Evolutionary conservation across 2,329 filamentous ascomycete species (phyloP).

Genomic region (Paradendryphiella salina): DNA sequence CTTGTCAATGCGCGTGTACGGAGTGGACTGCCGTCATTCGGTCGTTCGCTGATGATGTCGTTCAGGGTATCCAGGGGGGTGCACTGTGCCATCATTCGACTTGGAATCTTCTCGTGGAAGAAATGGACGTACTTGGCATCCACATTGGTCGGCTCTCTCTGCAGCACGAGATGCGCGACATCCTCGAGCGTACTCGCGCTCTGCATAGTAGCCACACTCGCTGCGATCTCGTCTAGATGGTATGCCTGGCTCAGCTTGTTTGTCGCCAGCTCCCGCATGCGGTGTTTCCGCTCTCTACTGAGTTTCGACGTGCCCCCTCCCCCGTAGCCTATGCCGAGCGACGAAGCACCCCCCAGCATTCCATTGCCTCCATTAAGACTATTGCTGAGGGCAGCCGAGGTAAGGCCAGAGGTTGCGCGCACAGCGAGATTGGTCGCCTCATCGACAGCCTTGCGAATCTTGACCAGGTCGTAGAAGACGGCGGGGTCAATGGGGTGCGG

Average conservation of each 20-base stretch:
- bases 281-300: slow-evolving; percentile 74
- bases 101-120: slow-evolving; percentile 88
- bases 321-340: slow-evolving; percentile 61
- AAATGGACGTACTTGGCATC: slow-evolving; percentile 90
- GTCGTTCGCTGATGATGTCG: slow-evolving; percentile 67
- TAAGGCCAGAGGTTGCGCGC: slow-evolving; percentile 73
- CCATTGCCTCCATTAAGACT: slow-evolving; percentile 57
- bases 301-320: slow-evolving; percentile 64
- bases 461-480: slow-evolving; percentile 81
- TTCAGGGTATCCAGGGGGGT: slow-evolving; percentile 69
- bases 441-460: slow-evolving; percentile 78
- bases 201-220: slow-evolving; percentile 83
- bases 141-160: slow-evolving; percentile 66
- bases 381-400: slow-evolving; percentile 65
- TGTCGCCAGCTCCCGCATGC: slow-evolving; percentile 79
- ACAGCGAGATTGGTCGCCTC: slow-evolving; percentile 78
- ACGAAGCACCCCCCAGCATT: slow-evolving; percentile 55
- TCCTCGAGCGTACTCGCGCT: slow-evolving; percentile 75
- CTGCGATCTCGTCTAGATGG: slow-evolving; percentile 78
- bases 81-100: slow-evolving; percentile 70
- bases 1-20: slow-evolving; percentile 75
- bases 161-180: slow-evolving; percentile 72
- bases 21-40: slow-evolving; percentile 67
- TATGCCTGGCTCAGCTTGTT: slow-evolving; percentile 78
- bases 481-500: slow-evolving; percentile 78